Conservation (phyloP, 2,329 filamentous ascomycete genomes). For the Fusarium torulosum region DNA sequence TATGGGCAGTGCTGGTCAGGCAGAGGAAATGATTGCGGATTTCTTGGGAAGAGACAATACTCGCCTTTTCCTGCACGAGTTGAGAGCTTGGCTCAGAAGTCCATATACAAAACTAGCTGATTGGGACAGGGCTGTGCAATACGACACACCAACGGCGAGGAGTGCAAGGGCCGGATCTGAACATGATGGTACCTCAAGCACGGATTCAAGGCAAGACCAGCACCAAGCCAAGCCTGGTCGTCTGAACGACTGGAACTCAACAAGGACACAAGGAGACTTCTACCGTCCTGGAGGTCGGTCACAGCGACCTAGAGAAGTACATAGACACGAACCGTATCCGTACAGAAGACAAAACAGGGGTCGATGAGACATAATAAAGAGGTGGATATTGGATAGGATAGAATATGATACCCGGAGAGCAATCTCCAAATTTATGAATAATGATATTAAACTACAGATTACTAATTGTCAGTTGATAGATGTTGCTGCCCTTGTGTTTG, state of each 20-base stretch:
- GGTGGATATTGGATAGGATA: conserved; percentile 31
- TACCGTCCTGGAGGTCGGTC: conserved; percentile 42
- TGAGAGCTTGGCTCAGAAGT: conserved; percentile 85
- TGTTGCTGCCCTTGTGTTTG: not conserved
- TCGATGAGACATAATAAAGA: conserved; percentile 1
- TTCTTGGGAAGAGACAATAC: conserved; percentile 82
- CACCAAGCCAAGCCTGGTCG: not conserved
- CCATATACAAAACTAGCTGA: conserved; percentile 77
- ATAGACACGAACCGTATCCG: conserved; percentile 40
- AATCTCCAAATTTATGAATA: conserved; percentile 24
- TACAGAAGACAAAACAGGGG: conserved; percentile 28
- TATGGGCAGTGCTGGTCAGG: conserved; percentile 81
- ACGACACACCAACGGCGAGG: conserved; percentile 54
- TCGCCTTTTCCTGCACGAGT: conserved; percentile 84
- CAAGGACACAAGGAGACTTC: conserved; percentile 44
- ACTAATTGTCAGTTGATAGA: not conserved
- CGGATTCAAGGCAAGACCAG: not conserved
- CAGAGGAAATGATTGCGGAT: conserved; percentile 82
- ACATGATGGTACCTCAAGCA: not conserved
- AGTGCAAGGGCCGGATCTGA: not conserved
- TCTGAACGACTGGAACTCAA: not conserved
- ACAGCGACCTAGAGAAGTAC: conserved; percentile 9
- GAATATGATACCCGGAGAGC: conserved; percentile 43
- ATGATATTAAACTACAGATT: not conserved
- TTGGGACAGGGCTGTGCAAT: conserved; percentile 87